phyloP scores from a whole-genome alignment of 1,139 yeast genomes.

The Geotrichum citri-aurantii region DNA sequence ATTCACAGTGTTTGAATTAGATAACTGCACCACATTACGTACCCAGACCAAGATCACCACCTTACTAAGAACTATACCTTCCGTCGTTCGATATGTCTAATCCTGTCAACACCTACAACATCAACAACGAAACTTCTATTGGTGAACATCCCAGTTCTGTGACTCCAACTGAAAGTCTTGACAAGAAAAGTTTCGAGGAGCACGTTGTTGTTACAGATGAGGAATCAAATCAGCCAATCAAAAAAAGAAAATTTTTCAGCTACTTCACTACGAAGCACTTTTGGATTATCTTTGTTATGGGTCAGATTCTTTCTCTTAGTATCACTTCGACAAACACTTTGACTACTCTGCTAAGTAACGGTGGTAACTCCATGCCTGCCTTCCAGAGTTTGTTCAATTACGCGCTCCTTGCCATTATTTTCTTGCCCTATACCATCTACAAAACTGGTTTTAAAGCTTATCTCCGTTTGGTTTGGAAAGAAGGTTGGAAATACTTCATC shows the following conservation, averaged over 20 bases:
- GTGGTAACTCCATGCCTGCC: conserved; percentile 41
- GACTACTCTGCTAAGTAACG: conserved; percentile 38
- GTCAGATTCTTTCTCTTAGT: conserved; percentile 40
- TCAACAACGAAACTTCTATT: not conserved
- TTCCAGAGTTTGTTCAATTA: conserved; percentile 42
- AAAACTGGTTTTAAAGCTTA: conserved; percentile 37
- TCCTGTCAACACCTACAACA: not conserved
- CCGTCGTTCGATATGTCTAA: not conserved
- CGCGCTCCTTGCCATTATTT: conserved; percentile 36
- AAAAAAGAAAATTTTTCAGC: conserved; percentile 24
- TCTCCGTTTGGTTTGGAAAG: conserved; percentile 29
- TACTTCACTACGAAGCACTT: conserved; percentile 36
- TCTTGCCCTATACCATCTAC: conserved; percentile 39
- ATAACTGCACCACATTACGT: not conserved
- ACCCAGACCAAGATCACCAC: conserved; percentile 1
- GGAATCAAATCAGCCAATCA: not conserved
- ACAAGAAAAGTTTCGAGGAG: not conserved
- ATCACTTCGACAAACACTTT: conserved; percentile 42
- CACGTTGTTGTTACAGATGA: not conserved
- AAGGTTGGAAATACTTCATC: conserved; percentile 41
- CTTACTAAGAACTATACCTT: not conserved
- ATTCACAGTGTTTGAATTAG: not conserved
- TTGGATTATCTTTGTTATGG: conserved; percentile 40
- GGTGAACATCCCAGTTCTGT: not conserved
- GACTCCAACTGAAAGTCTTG: not conserved